These are phyloP conservation scores for Myxozyma mucilagina DNA, from an alignment of 805 yeast species.

Conservation along the genomic window DNA sequence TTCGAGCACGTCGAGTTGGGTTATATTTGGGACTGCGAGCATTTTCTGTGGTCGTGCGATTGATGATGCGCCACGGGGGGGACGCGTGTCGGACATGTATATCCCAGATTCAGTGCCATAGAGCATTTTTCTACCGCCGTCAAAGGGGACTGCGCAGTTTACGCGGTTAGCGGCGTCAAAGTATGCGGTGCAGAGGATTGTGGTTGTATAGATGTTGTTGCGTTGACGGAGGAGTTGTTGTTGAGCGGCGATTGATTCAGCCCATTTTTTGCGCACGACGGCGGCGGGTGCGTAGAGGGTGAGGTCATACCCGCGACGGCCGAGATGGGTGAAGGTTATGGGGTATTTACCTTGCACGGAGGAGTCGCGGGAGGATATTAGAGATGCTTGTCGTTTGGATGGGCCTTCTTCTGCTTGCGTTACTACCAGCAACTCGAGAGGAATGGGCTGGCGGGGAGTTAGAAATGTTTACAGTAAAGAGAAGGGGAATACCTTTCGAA, in stretches of 20 bases:
- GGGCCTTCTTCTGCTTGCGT: slow-evolving; percentile 78
- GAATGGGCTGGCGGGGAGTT: slow-evolving; percentile 37
- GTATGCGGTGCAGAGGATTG: slow-evolving; percentile 70
- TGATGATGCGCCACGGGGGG: slow-evolving; percentile 44
- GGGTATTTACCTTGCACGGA: slow-evolving; percentile 43
- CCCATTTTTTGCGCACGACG: slow-evolving; percentile 71
- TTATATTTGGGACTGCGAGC: slow-evolving; percentile 70
- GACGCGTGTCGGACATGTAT: slow-evolving; percentile 71
- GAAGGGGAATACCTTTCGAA: slow-evolving; percentile 53
- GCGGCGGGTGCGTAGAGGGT: slow-evolving; percentile 46
- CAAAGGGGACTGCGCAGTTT: slow-evolving; percentile 89
- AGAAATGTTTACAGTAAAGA: background rate
- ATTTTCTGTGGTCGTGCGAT: slow-evolving; percentile 61
- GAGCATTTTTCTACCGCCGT: slow-evolving; percentile 86
- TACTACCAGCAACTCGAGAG: slow-evolving; percentile 39
- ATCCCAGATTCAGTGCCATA: slow-evolving; percentile 93
- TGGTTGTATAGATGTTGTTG: slow-evolving; percentile 76
- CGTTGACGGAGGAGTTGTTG: slow-evolving; percentile 69
- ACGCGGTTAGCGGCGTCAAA: slow-evolving; percentile 75
- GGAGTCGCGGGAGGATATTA: slow-evolving; percentile 34
- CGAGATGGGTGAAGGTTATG: slow-evolving; percentile 51
- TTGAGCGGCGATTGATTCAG: slow-evolving; percentile 77
- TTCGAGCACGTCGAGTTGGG: slow-evolving; percentile 88
- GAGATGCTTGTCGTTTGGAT: slow-evolving; percentile 38
- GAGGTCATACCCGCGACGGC: slow-evolving; percentile 50